These are phyloP conservation scores for Ogataea salicorniae DNA, from an alignment of 805 yeast species.

Conservation along the genomic window DNA sequence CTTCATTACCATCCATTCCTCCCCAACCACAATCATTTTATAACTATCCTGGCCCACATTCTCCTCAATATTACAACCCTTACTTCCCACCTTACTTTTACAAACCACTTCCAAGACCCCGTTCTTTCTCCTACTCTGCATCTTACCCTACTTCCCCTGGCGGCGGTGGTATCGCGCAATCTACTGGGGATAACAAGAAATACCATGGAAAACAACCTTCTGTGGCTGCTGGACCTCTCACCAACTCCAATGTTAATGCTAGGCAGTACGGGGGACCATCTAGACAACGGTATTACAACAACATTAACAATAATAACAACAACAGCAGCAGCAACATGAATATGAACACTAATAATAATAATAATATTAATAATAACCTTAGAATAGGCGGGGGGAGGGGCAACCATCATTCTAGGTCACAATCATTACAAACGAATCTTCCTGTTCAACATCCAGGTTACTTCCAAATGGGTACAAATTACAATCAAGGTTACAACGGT, in stretches of 20 bases:
- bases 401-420: conserved; percentile 3
- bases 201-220: too few species aligned
- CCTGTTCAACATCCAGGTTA: not conserved
- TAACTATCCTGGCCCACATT: not conserved
- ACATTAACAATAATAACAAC: not conserved
- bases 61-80: not conserved
- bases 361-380: too few species aligned
- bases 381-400: not conserved
- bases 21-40: too few species aligned
- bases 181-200: too few species aligned
- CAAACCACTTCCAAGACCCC: not conserved
- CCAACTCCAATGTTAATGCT: too few species aligned
- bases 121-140: not conserved
- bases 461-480: not conserved
- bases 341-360: not conserved
- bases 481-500: too few species aligned
- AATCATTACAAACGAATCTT: conserved; percentile 1
- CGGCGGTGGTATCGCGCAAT: too few species aligned
- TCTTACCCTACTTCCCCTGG: too few species aligned
- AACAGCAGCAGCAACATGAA: not conserved
- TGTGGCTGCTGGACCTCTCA: not conserved
- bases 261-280: not conserved
- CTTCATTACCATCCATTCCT: too few species aligned
- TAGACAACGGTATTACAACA: not conserved
- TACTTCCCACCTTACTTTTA: not conserved